Evolutionary conservation across 1,284 basidiomycete species (phyloP), one percentile per base, ranked within the genome.

Genomic region (Moesziomyces globuligerus): DNA sequence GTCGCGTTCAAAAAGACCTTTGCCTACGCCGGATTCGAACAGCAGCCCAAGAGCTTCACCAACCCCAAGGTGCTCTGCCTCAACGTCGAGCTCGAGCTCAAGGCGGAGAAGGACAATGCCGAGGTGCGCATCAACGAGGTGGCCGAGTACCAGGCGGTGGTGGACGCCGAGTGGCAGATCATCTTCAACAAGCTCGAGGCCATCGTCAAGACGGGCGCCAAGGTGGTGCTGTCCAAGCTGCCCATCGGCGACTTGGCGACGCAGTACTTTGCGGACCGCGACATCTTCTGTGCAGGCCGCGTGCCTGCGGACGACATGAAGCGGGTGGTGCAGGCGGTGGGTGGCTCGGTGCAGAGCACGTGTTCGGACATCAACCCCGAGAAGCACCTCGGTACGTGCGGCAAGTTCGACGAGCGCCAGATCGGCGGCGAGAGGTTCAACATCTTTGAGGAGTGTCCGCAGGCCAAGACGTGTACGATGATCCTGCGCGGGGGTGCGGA

Each of bases 1-100:
- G 96, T 99, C 40, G 90, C 96, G 0, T 99, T 98, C 89, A 98
- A 98, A 84, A 99, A 98, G 87, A 98, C 96, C 0, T 99, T 99
- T 84, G 94, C 94, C 3, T 99, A 99, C 79, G 96, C 96, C 41
- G 96, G 96, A 51, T 97, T 97, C 41, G 96, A 99, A 83, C 96
- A 99, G 84, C 96, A 98, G 83, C 96, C 96, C 43, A 98, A 98
- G 85, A 87, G 88, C 21, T 98, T 98, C 87, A 86, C 85, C 66
- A 83, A 96, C 81, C 94, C 95, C 46, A 90, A 93, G 73, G 89
- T 99, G 51, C 87, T 98, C 28, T 96, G 93, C 80, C 84, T 99
- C 65, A 99, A 99, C 82, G 95, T 99, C 74, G 96, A 99, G 84
- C 88, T 99, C 58, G 96, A 99, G 84, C 87, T 99, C 78, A 99